Conservation (phyloP, 257 asterid species). For the Plantago major region DNA sequence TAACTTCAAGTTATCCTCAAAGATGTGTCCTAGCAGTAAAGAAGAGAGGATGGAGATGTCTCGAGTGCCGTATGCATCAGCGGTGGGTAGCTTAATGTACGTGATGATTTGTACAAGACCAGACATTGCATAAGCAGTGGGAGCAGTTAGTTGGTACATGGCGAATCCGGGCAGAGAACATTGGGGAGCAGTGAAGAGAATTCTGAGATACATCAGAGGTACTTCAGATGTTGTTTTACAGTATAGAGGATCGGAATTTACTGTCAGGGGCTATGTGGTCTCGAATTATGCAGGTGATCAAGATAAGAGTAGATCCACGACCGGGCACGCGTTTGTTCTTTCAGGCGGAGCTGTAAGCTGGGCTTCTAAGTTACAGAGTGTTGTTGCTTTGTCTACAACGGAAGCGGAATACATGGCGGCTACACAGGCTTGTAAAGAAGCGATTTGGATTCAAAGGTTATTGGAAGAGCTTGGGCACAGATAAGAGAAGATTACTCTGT, state of each 20-base stretch:
- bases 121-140: background rate
- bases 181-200: background rate
- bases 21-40: background rate
- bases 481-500: background rate
- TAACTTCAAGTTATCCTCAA: constrained; percentile 2
- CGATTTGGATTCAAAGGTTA: background rate
- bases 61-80: constrained; percentile 2
- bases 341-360: background rate
- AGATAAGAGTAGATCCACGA: background rate
- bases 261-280: background rate
- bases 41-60: constrained; percentile 5
- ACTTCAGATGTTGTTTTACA: background rate
- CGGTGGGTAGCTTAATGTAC: constrained; percentile 2
- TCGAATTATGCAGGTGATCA: background rate
- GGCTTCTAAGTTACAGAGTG: constrained; percentile 1
- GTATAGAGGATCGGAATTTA: background rate
- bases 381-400: constrained; percentile 2
- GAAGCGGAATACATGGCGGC: background rate
- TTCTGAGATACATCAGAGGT: constrained; percentile 2
- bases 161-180: background rate
- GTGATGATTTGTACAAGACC: background rate
- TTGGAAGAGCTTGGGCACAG: background rate
- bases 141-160: constrained; percentile 2
- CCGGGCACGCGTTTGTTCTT: background rate
- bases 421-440: background rate